Percentiles rank a stretch among this genome's conserved stretches.
Conservation (phyloP, 169 alveolate species). For the Cryptosporidium sp. region DNA sequence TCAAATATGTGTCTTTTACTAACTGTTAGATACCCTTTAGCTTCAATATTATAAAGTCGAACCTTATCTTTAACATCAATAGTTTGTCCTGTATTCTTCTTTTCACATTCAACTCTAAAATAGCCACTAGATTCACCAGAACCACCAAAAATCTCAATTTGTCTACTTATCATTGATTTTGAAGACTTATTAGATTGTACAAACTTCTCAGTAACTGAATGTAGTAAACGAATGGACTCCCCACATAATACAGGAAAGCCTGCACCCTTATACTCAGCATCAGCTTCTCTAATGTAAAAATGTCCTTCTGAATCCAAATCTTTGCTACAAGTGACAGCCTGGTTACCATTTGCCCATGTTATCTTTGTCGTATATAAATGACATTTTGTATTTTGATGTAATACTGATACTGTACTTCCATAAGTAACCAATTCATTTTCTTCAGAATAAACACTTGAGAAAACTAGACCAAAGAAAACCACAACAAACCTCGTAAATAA, state of each 20-base stretch:
- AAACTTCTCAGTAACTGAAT: slow-evolving; percentile 31
- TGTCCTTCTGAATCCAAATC: background rate
- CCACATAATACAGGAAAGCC: slow-evolving; percentile 55
- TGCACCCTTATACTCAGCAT: slow-evolving; percentile 49
- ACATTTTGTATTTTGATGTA: slow-evolving; percentile 36
- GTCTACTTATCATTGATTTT: slow-evolving; percentile 54
- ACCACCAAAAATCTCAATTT: slow-evolving; percentile 39
- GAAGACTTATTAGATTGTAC: slow-evolving; percentile 20
- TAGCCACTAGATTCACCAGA: slow-evolving; percentile 18
- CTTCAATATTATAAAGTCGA: slow-evolving; percentile 42
- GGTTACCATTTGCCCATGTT: slow-evolving; percentile 73
- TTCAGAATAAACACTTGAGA: background rate
- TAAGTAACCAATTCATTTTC: slow-evolving; percentile 27
- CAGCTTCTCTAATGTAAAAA: slow-evolving; percentile 59
- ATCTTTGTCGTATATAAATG: slow-evolving; percentile 49
- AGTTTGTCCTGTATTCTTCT: slow-evolving; percentile 22
- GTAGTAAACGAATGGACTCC: slow-evolving; percentile 32
- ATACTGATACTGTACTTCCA: slow-evolving; percentile 52
- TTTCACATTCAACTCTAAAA: slow-evolving; percentile 52
- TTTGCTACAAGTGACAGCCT: slow-evolving; percentile 58
- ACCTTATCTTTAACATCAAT: slow-evolving; percentile 32
- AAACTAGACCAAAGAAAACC: background rate
- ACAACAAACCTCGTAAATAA: background rate
- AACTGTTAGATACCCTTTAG: slow-evolving; percentile 36
- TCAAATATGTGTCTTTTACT: slow-evolving; percentile 47